phyloP scores from a whole-genome alignment of 176 grass and related monocot species.

The Phoenix dactylifera region DNA sequence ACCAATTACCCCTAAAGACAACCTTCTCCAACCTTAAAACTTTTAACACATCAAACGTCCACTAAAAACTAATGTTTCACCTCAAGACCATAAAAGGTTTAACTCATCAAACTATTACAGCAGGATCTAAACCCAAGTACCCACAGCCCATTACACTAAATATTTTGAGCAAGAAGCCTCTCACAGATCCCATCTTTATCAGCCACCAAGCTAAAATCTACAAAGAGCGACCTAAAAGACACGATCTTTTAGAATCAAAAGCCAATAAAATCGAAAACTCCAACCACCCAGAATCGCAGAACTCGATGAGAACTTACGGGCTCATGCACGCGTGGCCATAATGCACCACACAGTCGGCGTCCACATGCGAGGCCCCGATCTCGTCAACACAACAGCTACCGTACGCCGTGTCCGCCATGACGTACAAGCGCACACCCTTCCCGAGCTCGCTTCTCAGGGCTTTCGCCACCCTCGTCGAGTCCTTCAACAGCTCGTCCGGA shows the following conservation, averaged over 20 bases:
- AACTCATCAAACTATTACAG: too few species aligned
- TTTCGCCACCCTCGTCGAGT: slow-evolving; percentile 25
- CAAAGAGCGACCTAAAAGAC: not conserved
- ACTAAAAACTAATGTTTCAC: too few species aligned
- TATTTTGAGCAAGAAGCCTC: too few species aligned
- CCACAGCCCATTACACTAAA: too few species aligned
- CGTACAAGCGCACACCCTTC: slow-evolving; percentile 40
- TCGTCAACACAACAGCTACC: slow-evolving; percentile 94
- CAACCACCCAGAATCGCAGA: too few species aligned
- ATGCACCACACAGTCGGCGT: slow-evolving; percentile 76
- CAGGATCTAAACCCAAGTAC: too few species aligned
- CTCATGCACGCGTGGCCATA: slow-evolving; percentile 98
- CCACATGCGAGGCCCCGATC: slow-evolving; percentile 76
- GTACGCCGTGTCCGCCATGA: slow-evolving; percentile 88
- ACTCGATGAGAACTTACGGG: slow-evolving; percentile 38
- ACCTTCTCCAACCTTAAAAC: too few species aligned
- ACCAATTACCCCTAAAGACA: too few species aligned
- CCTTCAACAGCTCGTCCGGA: slow-evolving; percentile 74
- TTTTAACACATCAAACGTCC: too few species aligned
- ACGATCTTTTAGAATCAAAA: too few species aligned
- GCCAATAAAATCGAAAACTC: too few species aligned
- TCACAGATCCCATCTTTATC: not conserved
- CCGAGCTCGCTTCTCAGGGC: slow-evolving; percentile 7
- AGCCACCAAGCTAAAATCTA: not conserved
- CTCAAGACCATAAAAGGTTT: too few species aligned